Conservation (phyloP, 768 basidiomycete genomes). For the Neoboletus magnificus region DNA sequence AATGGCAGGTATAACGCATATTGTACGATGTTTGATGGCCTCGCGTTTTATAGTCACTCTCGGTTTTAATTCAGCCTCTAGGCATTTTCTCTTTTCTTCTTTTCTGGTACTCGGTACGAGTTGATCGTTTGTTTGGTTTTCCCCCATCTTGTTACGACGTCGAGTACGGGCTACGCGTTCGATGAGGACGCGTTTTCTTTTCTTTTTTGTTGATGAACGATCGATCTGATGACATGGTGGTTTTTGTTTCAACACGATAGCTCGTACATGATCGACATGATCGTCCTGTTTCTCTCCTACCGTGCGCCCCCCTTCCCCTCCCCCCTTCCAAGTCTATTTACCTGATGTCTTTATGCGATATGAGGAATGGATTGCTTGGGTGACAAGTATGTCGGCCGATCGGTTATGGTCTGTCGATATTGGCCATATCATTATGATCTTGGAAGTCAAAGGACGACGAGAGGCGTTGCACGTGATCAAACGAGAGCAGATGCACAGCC, state of each 20-base stretch:
- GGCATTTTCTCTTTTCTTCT: background rate
- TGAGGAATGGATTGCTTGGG: background rate
- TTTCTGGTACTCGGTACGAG: background rate
- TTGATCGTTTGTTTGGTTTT: background rate
- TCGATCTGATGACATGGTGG: background rate
- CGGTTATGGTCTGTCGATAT: too few relatives aligned
- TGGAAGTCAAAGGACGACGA: too few relatives aligned
- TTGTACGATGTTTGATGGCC: background rate
- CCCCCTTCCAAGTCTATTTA: background rate
- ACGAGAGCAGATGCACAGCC: too few relatives aligned
- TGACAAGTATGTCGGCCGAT: too few relatives aligned
- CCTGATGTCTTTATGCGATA: background rate
- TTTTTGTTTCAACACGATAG: background rate
- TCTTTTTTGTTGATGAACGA: background rate
- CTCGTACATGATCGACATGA: background rate
- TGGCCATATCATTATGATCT: too few relatives aligned
- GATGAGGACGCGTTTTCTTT: background rate
- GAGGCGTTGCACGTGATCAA: too few relatives aligned
- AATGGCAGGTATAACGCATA: constrained; percentile 5
- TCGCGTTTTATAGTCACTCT: background rate
- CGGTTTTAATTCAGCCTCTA: background rate
- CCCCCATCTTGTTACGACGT: background rate
- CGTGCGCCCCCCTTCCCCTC: background rate
- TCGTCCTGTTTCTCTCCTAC: background rate
- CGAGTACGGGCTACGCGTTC: background rate